A percentile compares a stretch with the other conserved stretches of the same genome.
Evolutionary conservation across 2,329 filamentous ascomycete species (phyloP).

Genomic region (Colletotrichum theobromicola): DNA sequence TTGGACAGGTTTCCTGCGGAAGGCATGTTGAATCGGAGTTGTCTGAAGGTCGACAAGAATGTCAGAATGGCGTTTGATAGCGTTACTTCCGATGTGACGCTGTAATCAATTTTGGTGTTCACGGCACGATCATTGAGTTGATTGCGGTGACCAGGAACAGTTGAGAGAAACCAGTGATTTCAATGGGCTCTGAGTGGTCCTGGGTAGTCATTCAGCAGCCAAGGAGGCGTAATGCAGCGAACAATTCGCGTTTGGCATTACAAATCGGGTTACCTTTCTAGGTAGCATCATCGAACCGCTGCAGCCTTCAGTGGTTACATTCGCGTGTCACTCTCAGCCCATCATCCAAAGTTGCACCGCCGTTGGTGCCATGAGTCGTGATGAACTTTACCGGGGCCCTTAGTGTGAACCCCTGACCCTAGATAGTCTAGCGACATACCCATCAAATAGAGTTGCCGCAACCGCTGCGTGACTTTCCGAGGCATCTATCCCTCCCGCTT

Average conservation of each 20-base stretch:
- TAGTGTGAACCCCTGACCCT: neutral
- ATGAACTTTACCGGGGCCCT: neutral
- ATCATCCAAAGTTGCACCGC: neutral
- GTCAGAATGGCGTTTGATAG: neutral
- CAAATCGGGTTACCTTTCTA: neutral
- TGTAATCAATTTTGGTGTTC: neutral
- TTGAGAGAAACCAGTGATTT: neutral
- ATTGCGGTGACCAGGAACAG: neutral
- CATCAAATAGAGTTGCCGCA: neutral
- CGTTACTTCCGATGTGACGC: neutral
- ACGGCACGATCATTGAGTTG: neutral
- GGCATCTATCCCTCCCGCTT: neutral
- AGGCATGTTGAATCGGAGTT: neutral
- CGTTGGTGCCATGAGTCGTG: neutral
- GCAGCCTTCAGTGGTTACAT: neutral
- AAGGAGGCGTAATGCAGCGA: neutral
- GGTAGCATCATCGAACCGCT: neutral
- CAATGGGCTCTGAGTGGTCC: neutral
- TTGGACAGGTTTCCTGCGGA: neutral
- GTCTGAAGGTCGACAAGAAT: neutral
- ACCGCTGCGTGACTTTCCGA: neutral
- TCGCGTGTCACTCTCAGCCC: neutral
- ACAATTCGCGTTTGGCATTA: neutral
- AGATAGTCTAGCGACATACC: too few relatives aligned
- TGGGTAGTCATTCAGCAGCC: neutral